Conservation (phyloP, 1,139 yeast species). For the Yamadazyma jaroonii region DNA sequence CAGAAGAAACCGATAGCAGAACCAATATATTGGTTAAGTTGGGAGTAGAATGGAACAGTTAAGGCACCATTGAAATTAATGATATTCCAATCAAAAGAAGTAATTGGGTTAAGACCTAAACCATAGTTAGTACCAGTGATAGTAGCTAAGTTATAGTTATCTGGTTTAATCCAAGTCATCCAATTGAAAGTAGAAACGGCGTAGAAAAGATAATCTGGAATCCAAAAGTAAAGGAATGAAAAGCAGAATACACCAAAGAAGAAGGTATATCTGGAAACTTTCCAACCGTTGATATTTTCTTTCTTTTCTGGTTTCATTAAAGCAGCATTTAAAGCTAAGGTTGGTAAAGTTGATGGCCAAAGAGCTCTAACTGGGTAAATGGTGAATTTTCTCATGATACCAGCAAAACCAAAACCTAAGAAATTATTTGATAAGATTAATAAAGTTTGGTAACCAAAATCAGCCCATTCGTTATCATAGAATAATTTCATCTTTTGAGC, state of each 20-base stretch:
- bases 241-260: conserved; percentile 19
- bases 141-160: conserved; percentile 42
- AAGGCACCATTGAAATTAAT: conserved; percentile 22
- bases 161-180: conserved; percentile 32
- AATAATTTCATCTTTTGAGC: conserved; percentile 37
- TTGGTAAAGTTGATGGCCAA: conserved; percentile 56
- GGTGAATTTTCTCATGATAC: conserved; percentile 50
- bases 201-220: conserved; percentile 26
- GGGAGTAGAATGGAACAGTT: conserved; percentile 44
- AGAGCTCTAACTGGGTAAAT: conserved; percentile 52
- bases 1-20: conserved; percentile 35
- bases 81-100: conserved; percentile 49
- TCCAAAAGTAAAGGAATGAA: conserved; percentile 27
- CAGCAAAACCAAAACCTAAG: conserved; percentile 61
- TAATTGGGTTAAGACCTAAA: conserved; percentile 52
- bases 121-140: conserved; percentile 54
- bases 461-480: conserved; percentile 38
- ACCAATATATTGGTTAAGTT: conserved; percentile 40
- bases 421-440: conserved; percentile 51
- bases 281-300: conserved; percentile 34
- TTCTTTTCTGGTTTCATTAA: conserved; percentile 39
- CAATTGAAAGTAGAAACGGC: conserved; percentile 29
- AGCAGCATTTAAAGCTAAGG: conserved; percentile 53
- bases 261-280: conserved; percentile 23
- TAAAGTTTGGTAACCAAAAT: conserved; percentile 46